Base-by-base conservation (phyloP, 1,284 basidiomycete genomes). In the Malassezia vespertilionis region DNA sequence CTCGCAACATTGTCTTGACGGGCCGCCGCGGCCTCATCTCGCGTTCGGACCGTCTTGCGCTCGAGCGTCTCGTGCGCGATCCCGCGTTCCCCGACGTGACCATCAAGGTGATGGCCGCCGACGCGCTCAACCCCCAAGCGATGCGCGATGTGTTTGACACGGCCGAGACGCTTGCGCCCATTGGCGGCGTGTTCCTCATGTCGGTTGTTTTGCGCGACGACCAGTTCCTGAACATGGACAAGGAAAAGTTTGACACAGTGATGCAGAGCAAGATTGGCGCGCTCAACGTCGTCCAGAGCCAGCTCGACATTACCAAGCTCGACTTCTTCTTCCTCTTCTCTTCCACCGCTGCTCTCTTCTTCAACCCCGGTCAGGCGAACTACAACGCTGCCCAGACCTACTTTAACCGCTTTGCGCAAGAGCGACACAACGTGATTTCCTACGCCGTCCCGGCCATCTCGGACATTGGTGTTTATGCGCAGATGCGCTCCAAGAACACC, bases 241-340 rank as follows among this genome's bases (percentile, higher is more conserved):
- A 52, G 44, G 50, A 46, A 36, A 52, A 52, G 44, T 52, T 52
- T 17, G 40, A 52, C 12, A 52, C 43, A 15, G 50, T 52, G 11
- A 31, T 46, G 12, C 32, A 52, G 35, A 37, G 33, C 15, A 52
- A 52, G 50, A 43, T 52, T 17, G 50, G 50, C 24, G 50, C 50
- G 11, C 40, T 52, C 15, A 46, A 46, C 31, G 50, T 52, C 24
- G 23, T 52, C 15, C 44, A 36, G 11, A 15, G 43, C 12, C 26
- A 35, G n/a, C 20, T 52, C 15, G 40, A 52, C 50, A 39, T 52
- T 18, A 12, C 33, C 23, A 27, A 28, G 24, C 34, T 52, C 23
- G 50, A 52, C 44, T 52, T 52, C 31, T 33, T 52, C 27, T 52
- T 52, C 50, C 36, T 52, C 31, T 52, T 52, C 40, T 52, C 50